phyloP scores from a whole-genome alignment of 1,139 yeast species.

The Suhomyces taliae region DNA sequence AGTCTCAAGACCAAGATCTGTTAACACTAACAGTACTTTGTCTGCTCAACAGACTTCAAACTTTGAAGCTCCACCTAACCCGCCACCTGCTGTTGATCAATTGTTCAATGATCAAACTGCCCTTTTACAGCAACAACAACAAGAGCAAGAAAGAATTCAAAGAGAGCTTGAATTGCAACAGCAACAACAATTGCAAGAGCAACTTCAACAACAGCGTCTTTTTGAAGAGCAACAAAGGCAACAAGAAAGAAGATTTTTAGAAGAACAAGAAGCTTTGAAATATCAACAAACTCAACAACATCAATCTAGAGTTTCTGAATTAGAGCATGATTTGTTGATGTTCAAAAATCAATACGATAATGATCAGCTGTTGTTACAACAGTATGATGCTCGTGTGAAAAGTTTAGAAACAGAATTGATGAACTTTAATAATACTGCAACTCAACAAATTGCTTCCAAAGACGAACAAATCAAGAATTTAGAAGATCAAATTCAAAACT shows the following conservation, averaged over 20 bases:
- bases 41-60: slow-evolving; percentile 39
- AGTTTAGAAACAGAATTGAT: slow-evolving; percentile 73
- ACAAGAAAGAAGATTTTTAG: slow-evolving; percentile 47
- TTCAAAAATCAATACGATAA: slow-evolving; percentile 82
- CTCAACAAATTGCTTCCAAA: slow-evolving; percentile 73
- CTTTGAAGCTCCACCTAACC: slow-evolving; percentile 25
- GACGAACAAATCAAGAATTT: slow-evolving; percentile 69
- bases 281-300: slow-evolving; percentile 75
- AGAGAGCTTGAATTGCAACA: slow-evolving; percentile 51
- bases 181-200: slow-evolving; percentile 49
- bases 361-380: slow-evolving; percentile 81
- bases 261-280: slow-evolving; percentile 61
- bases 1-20: slow-evolving; percentile 43
- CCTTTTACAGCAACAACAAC: slow-evolving; percentile 45
- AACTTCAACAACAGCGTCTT: slow-evolving; percentile 57
- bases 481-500: slow-evolving; percentile 73
- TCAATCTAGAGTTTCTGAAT: slow-evolving; percentile 76
- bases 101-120: slow-evolving; percentile 51
- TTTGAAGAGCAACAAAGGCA: slow-evolving; percentile 75
- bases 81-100: slow-evolving; percentile 44
- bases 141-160: slow-evolving; percentile 72
- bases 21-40: slow-evolving; percentile 21
- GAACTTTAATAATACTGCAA: slow-evolving; percentile 63
- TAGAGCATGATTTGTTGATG: slow-evolving; percentile 77
- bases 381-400: slow-evolving; percentile 84